Base-by-base conservation (phyloP, 208 protist species). In the Endotrypanum monterogeii region DNA sequence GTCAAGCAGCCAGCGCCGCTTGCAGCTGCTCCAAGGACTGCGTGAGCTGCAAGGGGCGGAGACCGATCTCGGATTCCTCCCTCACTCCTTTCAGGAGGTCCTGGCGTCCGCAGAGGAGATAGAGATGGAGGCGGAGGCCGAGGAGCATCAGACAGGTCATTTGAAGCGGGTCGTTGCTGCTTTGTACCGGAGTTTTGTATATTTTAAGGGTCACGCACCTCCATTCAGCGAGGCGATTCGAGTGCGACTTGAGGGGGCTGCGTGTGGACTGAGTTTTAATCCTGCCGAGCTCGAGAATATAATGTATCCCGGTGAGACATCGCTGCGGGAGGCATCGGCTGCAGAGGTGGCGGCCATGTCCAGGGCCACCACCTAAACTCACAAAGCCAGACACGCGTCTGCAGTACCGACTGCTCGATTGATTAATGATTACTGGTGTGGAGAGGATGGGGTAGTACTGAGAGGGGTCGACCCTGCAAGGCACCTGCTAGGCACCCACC, bases 21-120 rank as follows among this genome's bases (percentile, higher is more conserved):
- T 73, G 37, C 68, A 77, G 67, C 79, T 94, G 23, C 78, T 96
- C 30, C 81, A 89, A 23, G 92, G 86, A 3, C 78, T 96, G 44
- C 86, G 80, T 16, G 89, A 93, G 75, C 68, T 95, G 63, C 88
- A 93, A 62, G 78, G 79, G 28, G 72, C 71, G 3, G 83, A 93
- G 57, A 73, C 35, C 8, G 83, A 92, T 68, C 69, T 87, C 25
- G 54, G 28, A 56, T 87, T 83, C 48, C 78, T 95, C 37, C 85
- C 85, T 9, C 69, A 77, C 30, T 67, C 84, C 28, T 72, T 89
- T 56, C 67, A 80, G 51, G 72, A 83, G 61, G 25, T 94, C 52
- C 71, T 96, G 67, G 61, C 71, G n/a, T 54, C 58, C 12, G 76
- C 84, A 2, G 89, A 93, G 44, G 76, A 81, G 62, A 73, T 91